A percentile compares a stretch with the other conserved stretches of the same genome.
These are phyloP conservation scores for Gymnopilus junonius DNA, from an alignment of 768 basidiomycete species.

Conservation along the genomic window DNA sequence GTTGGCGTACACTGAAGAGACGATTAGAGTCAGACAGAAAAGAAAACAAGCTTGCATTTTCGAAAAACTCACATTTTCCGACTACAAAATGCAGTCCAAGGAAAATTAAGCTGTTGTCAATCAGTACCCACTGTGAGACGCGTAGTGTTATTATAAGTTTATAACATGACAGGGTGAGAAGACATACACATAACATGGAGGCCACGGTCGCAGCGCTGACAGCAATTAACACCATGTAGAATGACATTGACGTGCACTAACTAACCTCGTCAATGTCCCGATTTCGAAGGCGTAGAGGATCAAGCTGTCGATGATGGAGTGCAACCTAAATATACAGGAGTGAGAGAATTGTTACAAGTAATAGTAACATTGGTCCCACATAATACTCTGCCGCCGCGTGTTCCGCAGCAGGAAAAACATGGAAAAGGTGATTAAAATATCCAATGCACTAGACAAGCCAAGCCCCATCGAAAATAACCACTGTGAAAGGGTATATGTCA, in stretches of 20 bases:
- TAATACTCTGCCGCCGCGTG: constrained; percentile 38
- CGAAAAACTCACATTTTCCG: constrained; percentile 40
- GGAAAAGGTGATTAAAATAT: constrained; percentile 48
- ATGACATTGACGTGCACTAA: neutral
- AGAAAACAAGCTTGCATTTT: neutral
- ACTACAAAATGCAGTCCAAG: constrained; percentile 52
- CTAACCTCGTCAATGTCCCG: constrained; percentile 5
- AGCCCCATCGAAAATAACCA: constrained; percentile 59
- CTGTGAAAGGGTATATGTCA: constrained; percentile 28
- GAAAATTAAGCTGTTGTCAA: constrained; percentile 46
- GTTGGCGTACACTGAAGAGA: constrained; percentile 48
- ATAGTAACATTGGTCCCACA: constrained; percentile 29
- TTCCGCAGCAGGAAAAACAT: constrained; percentile 45
- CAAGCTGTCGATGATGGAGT: constrained; percentile 8
- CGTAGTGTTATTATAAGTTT: neutral
- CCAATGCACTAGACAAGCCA: constrained; percentile 50
- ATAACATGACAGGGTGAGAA: neutral
- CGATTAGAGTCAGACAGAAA: too few species aligned
- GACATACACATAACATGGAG: constrained; percentile 50
- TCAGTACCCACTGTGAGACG: constrained; percentile 43
- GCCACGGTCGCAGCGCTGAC: constrained; percentile 44
- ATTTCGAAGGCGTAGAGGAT: constrained; percentile 11
- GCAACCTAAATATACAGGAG: neutral
- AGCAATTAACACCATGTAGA: neutral
- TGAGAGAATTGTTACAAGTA: neutral